These are phyloP conservation scores for Boechera retrofracta DNA, from an alignment of 345 rosid genomes.

Conservation along the genomic window DNA sequence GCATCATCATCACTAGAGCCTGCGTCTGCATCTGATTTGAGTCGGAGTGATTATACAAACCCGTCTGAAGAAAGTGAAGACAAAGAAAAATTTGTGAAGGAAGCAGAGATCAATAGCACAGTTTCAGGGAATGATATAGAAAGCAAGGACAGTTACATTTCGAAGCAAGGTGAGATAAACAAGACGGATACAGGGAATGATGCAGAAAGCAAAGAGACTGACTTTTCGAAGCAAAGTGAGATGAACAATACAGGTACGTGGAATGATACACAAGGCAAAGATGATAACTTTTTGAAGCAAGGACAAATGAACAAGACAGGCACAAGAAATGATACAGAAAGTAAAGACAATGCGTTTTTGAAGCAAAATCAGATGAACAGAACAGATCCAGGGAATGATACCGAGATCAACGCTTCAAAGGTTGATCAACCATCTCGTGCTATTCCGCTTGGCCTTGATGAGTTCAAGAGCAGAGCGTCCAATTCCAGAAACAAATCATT, in stretches of 20 bases:
- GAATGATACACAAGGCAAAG: slow-evolving; percentile 30
- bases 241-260: slow-evolving; percentile 20
- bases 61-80: slow-evolving; percentile 19
- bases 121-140: slow-evolving; percentile 35
- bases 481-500: slow-evolving; percentile 65
- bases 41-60: not conserved
- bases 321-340: slow-evolving; percentile 9
- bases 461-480: slow-evolving; percentile 87
- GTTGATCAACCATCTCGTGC: slow-evolving; percentile 58
- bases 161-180: slow-evolving; percentile 13
- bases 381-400: slow-evolving; percentile 26
- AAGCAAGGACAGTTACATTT: slow-evolving; percentile 21
- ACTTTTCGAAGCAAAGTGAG: slow-evolving; percentile 15
- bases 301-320: not conserved
- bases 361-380: slow-evolving; percentile 26
- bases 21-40: slow-evolving; percentile 31
- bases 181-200: slow-evolving; percentile 35
- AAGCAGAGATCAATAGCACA: slow-evolving; percentile 24
- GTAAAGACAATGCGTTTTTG: not conserved
- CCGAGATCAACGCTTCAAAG: slow-evolving; percentile 46
- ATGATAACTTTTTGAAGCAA: slow-evolving; percentile 8
- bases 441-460: slow-evolving; percentile 81
- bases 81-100: not conserved
- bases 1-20: slow-evolving; percentile 38
- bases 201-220: slow-evolving; percentile 36